These are phyloP conservation scores for Begonia masoniana DNA, from an alignment of 306 rosid genomes.

Conservation along the genomic window DNA sequence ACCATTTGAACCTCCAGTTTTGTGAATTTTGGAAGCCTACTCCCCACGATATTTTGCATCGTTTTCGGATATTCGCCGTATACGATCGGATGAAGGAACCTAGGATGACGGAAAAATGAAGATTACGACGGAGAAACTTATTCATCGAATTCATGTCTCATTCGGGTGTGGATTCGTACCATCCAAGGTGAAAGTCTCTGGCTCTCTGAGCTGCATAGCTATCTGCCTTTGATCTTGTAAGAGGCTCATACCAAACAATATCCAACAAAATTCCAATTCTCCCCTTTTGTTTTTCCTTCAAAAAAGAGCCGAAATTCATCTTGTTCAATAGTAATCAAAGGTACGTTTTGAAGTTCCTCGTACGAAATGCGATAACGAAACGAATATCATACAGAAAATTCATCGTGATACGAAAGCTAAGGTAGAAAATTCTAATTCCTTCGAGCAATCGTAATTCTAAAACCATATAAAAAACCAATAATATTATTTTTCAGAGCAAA, in stretches of 20 bases:
- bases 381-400: too few relatives aligned
- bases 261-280: constrained; percentile 75
- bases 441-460: too few relatives aligned
- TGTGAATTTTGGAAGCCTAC: constrained; percentile 78
- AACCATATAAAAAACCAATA: too few relatives aligned
- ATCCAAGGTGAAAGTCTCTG: constrained; percentile 85
- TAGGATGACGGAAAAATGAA: constrained; percentile 2
- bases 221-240: constrained; percentile 78
- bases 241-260: constrained; percentile 87
- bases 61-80: constrained; percentile 91
- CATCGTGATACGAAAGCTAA: too few relatives aligned
- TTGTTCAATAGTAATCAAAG: too few relatives aligned
- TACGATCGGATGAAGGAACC: constrained; percentile 89
- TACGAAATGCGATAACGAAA: too few relatives aligned
- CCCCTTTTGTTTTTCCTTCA: constrained; percentile 64
- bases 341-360: too few relatives aligned
- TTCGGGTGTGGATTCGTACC: constrained; percentile 25
- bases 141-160: too few relatives aligned
- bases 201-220: constrained; percentile 91
- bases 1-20: constrained; percentile 63
- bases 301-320: constrained; percentile 3
- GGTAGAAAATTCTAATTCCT: too few relatives aligned
- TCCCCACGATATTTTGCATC: constrained; percentile 56
- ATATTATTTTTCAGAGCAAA: too few relatives aligned
- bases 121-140: too few relatives aligned